Evolutionary conservation across 2,329 filamentous ascomycete species (phyloP).

Genomic region (Penicillium paneum): DNA sequence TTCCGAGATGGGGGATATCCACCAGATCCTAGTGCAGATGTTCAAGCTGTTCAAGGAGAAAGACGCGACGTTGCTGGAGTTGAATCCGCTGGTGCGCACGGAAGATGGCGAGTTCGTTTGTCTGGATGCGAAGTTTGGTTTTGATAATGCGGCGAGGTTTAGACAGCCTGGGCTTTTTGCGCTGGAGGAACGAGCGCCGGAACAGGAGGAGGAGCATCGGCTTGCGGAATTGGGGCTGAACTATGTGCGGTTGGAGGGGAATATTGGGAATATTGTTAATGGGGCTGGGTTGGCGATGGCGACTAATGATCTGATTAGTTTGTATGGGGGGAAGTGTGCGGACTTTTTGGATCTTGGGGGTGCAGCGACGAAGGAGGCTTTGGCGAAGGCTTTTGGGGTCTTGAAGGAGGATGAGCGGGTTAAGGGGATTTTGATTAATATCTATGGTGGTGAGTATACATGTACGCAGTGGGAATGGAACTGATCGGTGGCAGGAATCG

Average conservation of each 20-base stretch:
- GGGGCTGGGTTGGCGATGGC: constrained; percentile 38
- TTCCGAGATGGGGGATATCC: constrained; percentile 23
- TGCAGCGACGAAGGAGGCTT: constrained; percentile 27
- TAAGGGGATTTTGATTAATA: constrained; percentile 54
- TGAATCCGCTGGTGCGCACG: constrained; percentile 38
- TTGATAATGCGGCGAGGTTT: constrained; percentile 50
- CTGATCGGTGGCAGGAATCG: constrained; percentile 41
- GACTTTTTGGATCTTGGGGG: constrained; percentile 37
- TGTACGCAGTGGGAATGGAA: no score
- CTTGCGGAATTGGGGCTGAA: constrained; percentile 37
- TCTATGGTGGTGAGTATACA: constrained; percentile 40
- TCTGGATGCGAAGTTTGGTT: constrained; percentile 43
- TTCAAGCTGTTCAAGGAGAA: constrained; percentile 41
- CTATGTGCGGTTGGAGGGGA: constrained; percentile 32
- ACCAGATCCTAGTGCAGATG: constrained; percentile 33
- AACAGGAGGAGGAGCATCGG: constrained; percentile 29
- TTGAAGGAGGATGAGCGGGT: constrained; percentile 23
- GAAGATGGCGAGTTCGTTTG: constrained; percentile 32
- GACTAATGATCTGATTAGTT: constrained; percentile 32
- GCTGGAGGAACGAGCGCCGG: constrained; percentile 35
- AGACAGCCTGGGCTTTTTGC: constrained; percentile 44
- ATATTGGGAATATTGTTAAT: constrained; percentile 36
- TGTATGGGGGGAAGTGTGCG: constrained; percentile 29
- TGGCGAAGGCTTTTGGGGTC: constrained; percentile 30
- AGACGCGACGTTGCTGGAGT: constrained; percentile 49